A percentile compares a stretch with the other conserved stretches of the same genome.
Conservation (phyloP, 2,329 filamentous ascomycete genomes). For the Xylaria sp. region DNA sequence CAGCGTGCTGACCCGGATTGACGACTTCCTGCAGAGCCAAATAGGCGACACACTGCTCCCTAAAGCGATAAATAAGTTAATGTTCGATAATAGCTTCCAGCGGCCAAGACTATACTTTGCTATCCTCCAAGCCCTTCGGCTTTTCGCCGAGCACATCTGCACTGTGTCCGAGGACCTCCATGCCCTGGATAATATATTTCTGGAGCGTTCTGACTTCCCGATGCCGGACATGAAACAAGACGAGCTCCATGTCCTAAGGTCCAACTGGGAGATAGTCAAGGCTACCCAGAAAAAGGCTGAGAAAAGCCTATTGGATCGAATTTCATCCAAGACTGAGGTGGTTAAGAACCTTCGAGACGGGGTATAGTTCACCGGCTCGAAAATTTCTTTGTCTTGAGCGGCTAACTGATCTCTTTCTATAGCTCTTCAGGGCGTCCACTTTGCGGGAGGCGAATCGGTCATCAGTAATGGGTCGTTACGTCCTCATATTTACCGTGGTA, state of each 20-base stretch:
- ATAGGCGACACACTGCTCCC: not conserved
- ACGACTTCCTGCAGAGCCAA: not conserved
- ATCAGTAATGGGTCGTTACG: too few relatives aligned
- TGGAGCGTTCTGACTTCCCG: not conserved
- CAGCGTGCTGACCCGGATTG: not conserved
- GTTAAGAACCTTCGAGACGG: slow-evolving; percentile 6
- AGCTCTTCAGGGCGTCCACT: too few relatives aligned
- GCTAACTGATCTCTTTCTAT: too few relatives aligned
- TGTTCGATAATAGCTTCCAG: not conserved
- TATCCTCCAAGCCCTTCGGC: not conserved
- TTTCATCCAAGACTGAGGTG: not conserved
- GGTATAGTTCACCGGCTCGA: not conserved
- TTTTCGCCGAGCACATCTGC: not conserved
- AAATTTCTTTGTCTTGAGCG: too few relatives aligned
- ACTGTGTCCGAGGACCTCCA: not conserved
- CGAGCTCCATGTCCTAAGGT: not conserved
- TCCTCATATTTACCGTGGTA: too few relatives aligned
- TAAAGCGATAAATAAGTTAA: not conserved
- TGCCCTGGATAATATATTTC: not conserved
- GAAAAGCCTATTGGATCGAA: not conserved
- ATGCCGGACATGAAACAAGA: not conserved
- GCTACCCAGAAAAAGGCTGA: not conserved
- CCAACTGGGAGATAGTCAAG: not conserved
- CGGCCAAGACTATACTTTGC: not conserved
- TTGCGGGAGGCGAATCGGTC: too few relatives aligned